Evolutionary conservation across 1,284 basidiomycete species (phyloP).

Genomic region (Puccinia polysora): DNA sequence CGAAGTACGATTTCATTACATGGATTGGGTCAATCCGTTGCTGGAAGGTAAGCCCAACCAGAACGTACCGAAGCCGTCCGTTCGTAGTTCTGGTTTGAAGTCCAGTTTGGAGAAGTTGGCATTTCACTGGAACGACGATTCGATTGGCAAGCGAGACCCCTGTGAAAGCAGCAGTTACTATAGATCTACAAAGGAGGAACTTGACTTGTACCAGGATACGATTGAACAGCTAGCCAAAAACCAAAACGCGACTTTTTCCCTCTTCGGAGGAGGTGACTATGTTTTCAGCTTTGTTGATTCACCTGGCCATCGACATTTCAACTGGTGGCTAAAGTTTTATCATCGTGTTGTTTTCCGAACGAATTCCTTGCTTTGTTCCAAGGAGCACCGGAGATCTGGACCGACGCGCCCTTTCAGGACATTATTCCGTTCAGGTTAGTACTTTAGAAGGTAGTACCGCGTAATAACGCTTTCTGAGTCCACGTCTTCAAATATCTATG

Average conservation of each 20-base stretch:
- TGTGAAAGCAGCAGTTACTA: constrained; percentile 24
- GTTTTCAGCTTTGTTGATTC: not conserved
- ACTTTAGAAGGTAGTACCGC: not conserved
- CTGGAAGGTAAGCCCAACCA: not conserved
- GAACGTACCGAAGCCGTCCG: not conserved
- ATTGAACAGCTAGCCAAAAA: not conserved
- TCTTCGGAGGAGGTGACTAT: constrained; percentile 24
- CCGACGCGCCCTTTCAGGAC: constrained; percentile 13
- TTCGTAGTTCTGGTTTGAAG: not conserved
- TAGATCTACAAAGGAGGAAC: not conserved
- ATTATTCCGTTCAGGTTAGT: constrained; percentile 24
- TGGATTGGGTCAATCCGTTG: constrained; percentile 10
- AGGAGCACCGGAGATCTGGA: constrained; percentile 32
- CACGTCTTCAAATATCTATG: not conserved
- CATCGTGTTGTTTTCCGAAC: not conserved
- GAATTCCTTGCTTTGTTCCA: no score
- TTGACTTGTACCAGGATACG: not conserved
- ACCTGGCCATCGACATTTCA: not conserved
- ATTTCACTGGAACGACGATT: not conserved
- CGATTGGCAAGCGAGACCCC: constrained; percentile 10
- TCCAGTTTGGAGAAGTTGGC: not conserved
- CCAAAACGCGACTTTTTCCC: constrained; percentile 22
- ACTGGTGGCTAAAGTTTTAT: not conserved
- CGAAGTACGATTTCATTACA: not conserved
- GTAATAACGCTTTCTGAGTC: not conserved